Base-by-base conservation (phyloP, 78 protist species). In the Bodo saltans region DNA sequence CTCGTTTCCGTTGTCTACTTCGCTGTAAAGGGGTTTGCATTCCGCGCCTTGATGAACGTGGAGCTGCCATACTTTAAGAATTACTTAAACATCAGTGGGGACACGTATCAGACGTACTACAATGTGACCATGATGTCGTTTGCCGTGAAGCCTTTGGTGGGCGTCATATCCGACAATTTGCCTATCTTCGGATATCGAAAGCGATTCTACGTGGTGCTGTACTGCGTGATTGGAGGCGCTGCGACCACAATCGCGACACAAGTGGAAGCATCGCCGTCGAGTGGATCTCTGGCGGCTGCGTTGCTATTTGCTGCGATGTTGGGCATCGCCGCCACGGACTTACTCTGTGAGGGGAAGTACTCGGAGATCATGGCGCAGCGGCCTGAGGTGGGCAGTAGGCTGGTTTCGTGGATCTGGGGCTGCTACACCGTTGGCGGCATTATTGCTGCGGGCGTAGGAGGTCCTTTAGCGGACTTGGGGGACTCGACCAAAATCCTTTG, bases 401-500 rank as follows among this genome's bases (percentile, higher is more conserved):
- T 86, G 26, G 89, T 86, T 30, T 39, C 89, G 17, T 86, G 90
- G 90, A 87, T 88, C 37, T 88, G 90, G 83, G 72, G 60, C 11
- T 70, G 81, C 40, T 11, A 1, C 71, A 38, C 32, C 27, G 2
- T 34, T 40, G 90, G 90, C 11, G 34, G 32, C 8, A 40, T 78
- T 0, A 4, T 78, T 28, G 75, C 78, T 23, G 79, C 79, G 0
- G 12, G 12, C 3, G 35, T 41, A 34, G 33, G 47, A 41, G 89
- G 89, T 26, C 85, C 85, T 12, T 26, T 86, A 8, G 73, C 85
- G 17, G 84, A 86, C 39, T 35, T 72, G 35, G 85, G 74, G 32
- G 27, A 68, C 71, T 2, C 41, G 8, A 8, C 53, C 23, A n/a
- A 1, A 1, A 37, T 79, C 68, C 68, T 81, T 25, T 67, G 83